Conservation (phyloP, 2,329 filamentous ascomycete species). For the Fusarium subglutinans region DNA sequence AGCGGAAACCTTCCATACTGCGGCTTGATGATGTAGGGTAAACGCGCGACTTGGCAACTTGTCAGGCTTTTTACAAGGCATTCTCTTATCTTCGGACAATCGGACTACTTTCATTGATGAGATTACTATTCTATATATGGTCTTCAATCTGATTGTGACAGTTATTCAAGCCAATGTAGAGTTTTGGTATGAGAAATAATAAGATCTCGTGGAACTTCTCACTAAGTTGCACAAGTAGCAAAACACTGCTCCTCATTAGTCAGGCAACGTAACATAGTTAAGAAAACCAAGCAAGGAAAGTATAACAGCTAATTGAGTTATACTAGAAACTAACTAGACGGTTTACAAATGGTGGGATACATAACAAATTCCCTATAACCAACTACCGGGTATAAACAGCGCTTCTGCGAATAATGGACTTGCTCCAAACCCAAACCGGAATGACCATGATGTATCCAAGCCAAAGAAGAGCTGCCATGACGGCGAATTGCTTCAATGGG, state of each 20-base stretch:
- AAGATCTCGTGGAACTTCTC: fast-evolving
- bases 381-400: not conserved
- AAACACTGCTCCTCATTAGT: too few species aligned
- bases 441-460: not conserved
- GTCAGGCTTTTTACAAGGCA: not conserved
- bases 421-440: not conserved
- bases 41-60: not conserved
- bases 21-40: not conserved
- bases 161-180: fast-evolving
- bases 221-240: too few species aligned
- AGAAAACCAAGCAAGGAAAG: too few species aligned
- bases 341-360: fast-evolving
- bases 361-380: fast-evolving
- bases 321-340: fast-evolving
- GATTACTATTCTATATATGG: fast-evolving
- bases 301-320: fast-evolving
- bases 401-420: not conserved
- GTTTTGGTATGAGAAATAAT: fast-evolving
- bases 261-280: fast-evolving
- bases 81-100: not conserved
- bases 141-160: fast-evolving
- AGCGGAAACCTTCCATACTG: not conserved
- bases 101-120: too few species aligned
- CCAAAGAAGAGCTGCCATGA: conserved; percentile 2
- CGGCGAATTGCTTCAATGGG: not conserved